Evolutionary conservation across 352 stramenopile species (phyloP).

Genomic region (Globisporangium canariense): DNA sequence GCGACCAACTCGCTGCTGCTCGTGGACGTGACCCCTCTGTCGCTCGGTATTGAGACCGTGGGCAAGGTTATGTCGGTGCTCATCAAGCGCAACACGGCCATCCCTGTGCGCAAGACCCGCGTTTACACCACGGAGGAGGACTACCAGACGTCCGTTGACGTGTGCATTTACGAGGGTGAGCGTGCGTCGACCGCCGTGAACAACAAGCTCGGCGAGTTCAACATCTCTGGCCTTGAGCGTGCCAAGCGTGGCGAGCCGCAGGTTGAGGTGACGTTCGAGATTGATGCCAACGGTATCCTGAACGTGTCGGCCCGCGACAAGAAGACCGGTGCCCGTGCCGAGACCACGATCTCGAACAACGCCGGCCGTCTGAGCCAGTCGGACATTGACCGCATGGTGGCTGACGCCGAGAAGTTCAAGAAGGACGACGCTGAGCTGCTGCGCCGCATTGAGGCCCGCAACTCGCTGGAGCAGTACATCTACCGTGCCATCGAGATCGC

Average conservation of each 20-base stretch:
- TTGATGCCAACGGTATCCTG: conserved; percentile 27
- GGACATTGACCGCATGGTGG: conserved; percentile 92
- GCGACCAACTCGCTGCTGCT: conserved; percentile 57
- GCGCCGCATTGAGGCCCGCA: conserved; percentile 3
- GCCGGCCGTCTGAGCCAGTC: conserved; percentile 90
- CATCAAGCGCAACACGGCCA: conserved; percentile 61
- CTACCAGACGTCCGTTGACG: conserved; percentile 45
- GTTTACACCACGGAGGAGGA: conserved; percentile 72
- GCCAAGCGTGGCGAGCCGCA: conserved; percentile 55
- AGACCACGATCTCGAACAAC: conserved; percentile 95
- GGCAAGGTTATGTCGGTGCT: conserved; percentile 70
- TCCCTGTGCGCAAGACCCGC: conserved; percentile 77
- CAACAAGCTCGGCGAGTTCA: conserved; percentile 63
- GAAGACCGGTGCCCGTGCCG: conserved; percentile 61
- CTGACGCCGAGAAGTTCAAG: conserved; percentile 91
- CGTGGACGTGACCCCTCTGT: conserved; percentile 63
- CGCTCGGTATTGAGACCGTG: conserved; percentile 63
- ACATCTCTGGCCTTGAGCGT: conserved; percentile 60
- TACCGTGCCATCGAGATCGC: conserved; percentile 69
- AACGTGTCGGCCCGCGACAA: conserved; percentile 77
- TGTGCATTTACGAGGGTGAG: conserved; percentile 82
- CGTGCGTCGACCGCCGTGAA: conserved; percentile 88
- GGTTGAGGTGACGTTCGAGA: conserved; percentile 75
- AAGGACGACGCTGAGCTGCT: conserved; percentile 40
- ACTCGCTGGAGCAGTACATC: conserved; percentile 25